A percentile compares a stretch with the other conserved stretches of the same genome.
Conservation (phyloP, 2,329 filamentous ascomycete species). For the Nemania sp. region DNA sequence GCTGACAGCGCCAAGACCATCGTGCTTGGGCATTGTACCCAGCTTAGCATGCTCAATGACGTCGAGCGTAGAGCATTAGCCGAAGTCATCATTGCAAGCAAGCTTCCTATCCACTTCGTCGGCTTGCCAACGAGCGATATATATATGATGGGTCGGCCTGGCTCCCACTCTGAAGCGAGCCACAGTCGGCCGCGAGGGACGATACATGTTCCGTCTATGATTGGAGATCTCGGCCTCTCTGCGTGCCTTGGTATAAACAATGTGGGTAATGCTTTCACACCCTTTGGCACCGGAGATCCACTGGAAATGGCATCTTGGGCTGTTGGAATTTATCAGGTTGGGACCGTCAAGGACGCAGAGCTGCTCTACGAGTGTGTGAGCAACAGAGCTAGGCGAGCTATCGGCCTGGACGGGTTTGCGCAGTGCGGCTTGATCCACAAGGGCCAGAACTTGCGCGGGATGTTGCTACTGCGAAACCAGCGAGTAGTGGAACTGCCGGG, state of each 20-base stretch:
- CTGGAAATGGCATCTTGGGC: slow-evolving; percentile 64
- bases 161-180: slow-evolving; percentile 24
- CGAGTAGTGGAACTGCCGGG: slow-evolving; percentile 31
- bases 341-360: slow-evolving; percentile 61
- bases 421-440: slow-evolving; percentile 22
- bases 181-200: slow-evolving; percentile 58
- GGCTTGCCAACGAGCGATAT: slow-evolving; percentile 73
- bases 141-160: slow-evolving; percentile 67
- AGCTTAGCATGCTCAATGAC: slow-evolving; percentile 60
- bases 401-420: slow-evolving; percentile 34
- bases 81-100: slow-evolving; percentile 48
- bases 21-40: slow-evolving; percentile 70
- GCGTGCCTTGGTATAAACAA: slow-evolving; percentile 71
- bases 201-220: slow-evolving; percentile 63
- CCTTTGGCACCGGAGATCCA: slow-evolving; percentile 69
- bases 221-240: slow-evolving; percentile 60
- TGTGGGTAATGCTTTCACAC: slow-evolving; percentile 75
- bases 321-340: slow-evolving; percentile 70
- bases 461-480: slow-evolving; percentile 39
- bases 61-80: slow-evolving; percentile 56
- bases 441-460: slow-evolving; percentile 31
- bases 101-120: slow-evolving; percentile 67
- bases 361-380: slow-evolving; percentile 54
- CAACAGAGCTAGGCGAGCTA: slow-evolving; percentile 43
- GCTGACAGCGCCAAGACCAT: slow-evolving; percentile 52